These are phyloP conservation scores for Gremmenia infestans DNA, from an alignment of 2,329 filamentous ascomycete species.

Conservation along the genomic window DNA sequence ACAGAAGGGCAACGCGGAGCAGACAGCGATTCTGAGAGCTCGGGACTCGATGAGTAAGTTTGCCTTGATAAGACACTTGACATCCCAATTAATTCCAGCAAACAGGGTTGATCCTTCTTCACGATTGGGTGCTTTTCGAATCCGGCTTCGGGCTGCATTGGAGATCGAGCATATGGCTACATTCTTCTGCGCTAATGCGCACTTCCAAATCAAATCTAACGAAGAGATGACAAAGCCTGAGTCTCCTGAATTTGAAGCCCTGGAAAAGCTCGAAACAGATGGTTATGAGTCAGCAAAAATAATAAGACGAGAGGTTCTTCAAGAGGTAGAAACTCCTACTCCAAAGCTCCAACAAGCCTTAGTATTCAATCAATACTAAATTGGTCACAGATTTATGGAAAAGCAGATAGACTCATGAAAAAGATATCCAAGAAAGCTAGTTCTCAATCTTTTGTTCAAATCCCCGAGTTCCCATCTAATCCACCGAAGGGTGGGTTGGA, in stretches of 20 bases:
- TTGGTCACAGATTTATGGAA: conserved; percentile 35
- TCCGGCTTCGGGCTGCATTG: conserved; percentile 65
- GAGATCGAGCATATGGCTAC: conserved; percentile 76
- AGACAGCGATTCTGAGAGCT: conserved; percentile 12
- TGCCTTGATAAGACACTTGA: not conserved
- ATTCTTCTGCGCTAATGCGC: conserved; percentile 81
- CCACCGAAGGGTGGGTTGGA: conserved; percentile 64
- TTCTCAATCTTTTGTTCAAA: conserved; percentile 52
- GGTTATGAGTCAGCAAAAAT: conserved; percentile 74
- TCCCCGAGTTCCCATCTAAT: conserved; percentile 54
- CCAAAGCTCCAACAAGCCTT: not conserved
- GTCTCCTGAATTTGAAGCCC: conserved; percentile 58
- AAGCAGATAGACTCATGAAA: conserved; percentile 60
- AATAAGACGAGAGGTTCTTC: conserved; percentile 74
- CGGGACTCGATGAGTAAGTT: conserved; percentile 29
- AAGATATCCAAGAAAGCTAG: conserved; percentile 50
- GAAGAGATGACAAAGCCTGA: conserved; percentile 57
- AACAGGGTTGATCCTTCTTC: conserved; percentile 20
- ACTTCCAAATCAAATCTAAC: conserved; percentile 77
- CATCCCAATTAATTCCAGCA: not conserved
- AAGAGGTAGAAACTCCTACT: conserved; percentile 36
- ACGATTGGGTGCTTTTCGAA: conserved; percentile 54
- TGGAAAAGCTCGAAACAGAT: conserved; percentile 67
- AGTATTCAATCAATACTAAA: not conserved
- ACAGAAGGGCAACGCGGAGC: conserved; percentile 3